Percentiles rank a stretch among this genome's conserved stretches.
These are phyloP conservation scores for Termitomyces sp. DNA, from an alignment of 768 basidiomycete genomes.

Conservation along the genomic window DNA sequence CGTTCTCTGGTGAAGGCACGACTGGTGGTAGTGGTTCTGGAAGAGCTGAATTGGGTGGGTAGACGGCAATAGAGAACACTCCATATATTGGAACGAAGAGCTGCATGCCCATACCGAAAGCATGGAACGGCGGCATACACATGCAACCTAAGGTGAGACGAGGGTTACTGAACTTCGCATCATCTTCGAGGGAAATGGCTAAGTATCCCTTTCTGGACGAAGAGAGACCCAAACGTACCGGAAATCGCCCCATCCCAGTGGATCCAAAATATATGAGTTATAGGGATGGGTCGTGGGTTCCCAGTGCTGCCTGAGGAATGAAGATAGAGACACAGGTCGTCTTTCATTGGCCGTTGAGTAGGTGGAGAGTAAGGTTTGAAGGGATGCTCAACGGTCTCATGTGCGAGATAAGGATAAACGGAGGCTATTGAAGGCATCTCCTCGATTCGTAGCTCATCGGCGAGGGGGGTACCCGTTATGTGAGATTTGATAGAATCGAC, in stretches of 20 bases:
- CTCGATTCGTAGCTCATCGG: conserved; percentile 22
- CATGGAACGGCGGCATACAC: conserved; percentile 37
- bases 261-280: conserved; percentile 19
- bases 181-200: not conserved
- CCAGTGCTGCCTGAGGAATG: conserved; percentile 41
- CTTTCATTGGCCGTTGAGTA: conserved; percentile 3
- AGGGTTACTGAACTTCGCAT: not conserved
- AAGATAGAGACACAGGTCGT: conserved; percentile 24
- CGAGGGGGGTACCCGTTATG: conserved; percentile 14
- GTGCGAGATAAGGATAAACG: conserved; percentile 14
- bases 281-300: conserved; percentile 35
- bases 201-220: not conserved
- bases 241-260: conserved; percentile 16
- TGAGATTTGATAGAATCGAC: conserved; percentile 23
- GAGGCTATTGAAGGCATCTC: conserved; percentile 22
- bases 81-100: conserved; percentile 26
- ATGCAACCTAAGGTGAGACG: conserved; percentile 1
- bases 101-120: conserved; percentile 27
- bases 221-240: conserved; percentile 17
- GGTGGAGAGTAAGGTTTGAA: conserved; percentile 11
- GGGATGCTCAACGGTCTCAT: conserved; percentile 7
- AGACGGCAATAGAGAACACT: conserved; percentile 23
- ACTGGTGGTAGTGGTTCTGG: conserved; percentile 24
- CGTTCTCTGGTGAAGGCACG: conserved; percentile 35
- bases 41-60: conserved; percentile 25